phyloP scores from a whole-genome alignment of 2,329 filamentous ascomycete species.

The Fusarium burgessii region DNA sequence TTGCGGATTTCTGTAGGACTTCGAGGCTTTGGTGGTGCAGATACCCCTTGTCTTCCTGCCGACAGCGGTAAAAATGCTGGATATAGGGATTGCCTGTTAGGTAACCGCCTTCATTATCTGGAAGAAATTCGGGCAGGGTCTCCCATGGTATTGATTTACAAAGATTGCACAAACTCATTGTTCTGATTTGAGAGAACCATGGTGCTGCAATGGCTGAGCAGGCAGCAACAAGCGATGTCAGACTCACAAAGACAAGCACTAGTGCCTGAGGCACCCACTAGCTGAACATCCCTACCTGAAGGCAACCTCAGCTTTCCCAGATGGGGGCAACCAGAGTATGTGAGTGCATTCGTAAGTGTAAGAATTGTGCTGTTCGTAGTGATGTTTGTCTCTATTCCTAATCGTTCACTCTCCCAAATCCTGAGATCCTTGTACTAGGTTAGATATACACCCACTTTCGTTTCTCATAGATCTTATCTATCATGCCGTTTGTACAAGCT shows the following conservation, averaged over 20 bases:
- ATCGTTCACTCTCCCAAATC: too few relatives aligned
- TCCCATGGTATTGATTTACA: not conserved
- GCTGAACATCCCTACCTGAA: not conserved
- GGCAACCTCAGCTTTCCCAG: accelerated
- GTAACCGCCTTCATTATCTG: accelerated
- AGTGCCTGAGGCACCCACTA: not conserved
- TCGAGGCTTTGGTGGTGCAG: not conserved
- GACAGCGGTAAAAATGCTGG: not conserved
- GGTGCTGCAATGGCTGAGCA: not conserved
- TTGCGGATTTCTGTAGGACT: not conserved
- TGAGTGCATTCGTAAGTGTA: not conserved
- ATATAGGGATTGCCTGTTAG: not conserved
- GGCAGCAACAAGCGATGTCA: not conserved
- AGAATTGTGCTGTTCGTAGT: too few relatives aligned
- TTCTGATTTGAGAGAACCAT: not conserved
- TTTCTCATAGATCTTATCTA: too few relatives aligned
- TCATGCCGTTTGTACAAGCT: too few relatives aligned
- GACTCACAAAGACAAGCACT: not conserved
- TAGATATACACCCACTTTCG: too few relatives aligned
- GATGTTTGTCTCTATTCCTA: too few relatives aligned
- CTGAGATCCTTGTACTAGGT: too few relatives aligned
- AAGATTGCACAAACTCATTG: not conserved
- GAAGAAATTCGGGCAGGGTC: not conserved
- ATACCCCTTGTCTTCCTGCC: not conserved
- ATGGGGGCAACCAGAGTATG: accelerated